Evolutionary conservation across 1,284 basidiomycete genomes (phyloP), one percentile per base, ranked within the genome.

Genomic region (Ustilago curta): DNA sequence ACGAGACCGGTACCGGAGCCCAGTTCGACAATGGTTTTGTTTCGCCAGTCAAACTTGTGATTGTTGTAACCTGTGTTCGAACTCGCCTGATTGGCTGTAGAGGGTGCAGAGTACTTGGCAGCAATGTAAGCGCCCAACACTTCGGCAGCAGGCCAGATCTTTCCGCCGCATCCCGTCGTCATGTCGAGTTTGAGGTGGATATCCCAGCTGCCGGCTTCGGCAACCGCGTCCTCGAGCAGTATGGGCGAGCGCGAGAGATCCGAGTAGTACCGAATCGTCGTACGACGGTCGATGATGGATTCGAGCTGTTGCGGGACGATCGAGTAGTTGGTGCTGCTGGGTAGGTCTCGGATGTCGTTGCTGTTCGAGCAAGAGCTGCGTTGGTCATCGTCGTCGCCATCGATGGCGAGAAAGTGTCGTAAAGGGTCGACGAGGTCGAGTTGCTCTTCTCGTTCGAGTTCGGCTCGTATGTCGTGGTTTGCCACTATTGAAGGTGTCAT

Each of bases 141-240:
- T 88, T 95, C 90, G 70, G 94, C 94, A 14, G 94, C 92, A 4
- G 93, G 93, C 94, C 94, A 97, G 12, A 93, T 91, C 50, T 94
- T 89, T 0, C 94, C 94, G 16, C 94, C 94, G 83, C 95, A 97
- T 3, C 94, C 94, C 23, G 91, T 92, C 43, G 90, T 88, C 31
- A 93, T 90, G 82, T 95, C 93, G 3, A 94, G 88, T 35, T 87
- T 86, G 45, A 93, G 88, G 31, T 83, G 78, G 16, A 88, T 75
- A 50, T 84, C 80, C 49, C 85, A 66, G 23, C 35, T 39, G 48
- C 35, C 14, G 1, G 11, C 35, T 37, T 14, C 35, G 3, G 11
- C 9, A 9, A 37, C 27, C 21, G 39, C 7, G n/a, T 50, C 29
- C 23, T 63, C 51, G 23, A 44, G 16, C 27, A 59, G 31, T 8